phyloP scores from a whole-genome alignment of 345 rosid genomes.

The Camelina hispida region DNA sequence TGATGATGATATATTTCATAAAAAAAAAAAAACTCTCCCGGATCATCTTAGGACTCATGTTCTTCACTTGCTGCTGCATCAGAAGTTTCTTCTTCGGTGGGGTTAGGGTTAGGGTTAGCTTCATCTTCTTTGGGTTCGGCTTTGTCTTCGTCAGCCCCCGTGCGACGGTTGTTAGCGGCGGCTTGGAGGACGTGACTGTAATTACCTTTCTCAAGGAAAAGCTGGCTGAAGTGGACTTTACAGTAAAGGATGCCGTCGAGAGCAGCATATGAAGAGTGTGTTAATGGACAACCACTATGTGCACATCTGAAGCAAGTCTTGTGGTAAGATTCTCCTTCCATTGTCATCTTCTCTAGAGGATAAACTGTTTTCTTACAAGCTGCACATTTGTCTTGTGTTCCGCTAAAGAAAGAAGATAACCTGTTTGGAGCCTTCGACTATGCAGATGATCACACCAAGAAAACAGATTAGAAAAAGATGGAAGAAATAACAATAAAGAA shows the following conservation, averaged over 20 bases:
- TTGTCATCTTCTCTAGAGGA: conserved; percentile 77
- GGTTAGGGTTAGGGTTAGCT: neutral
- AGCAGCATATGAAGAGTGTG: conserved; percentile 93
- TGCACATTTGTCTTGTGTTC: conserved; percentile 94
- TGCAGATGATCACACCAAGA: conserved; percentile 21
- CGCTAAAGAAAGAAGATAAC: conserved; percentile 78
- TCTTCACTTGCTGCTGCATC: conserved; percentile 24
- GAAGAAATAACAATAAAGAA: neutral
- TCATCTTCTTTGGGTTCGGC: conserved; percentile 20
- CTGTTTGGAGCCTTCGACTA: conserved; percentile 74
- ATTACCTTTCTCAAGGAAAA: conserved; percentile 92
- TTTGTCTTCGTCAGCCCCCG: conserved; percentile 41
- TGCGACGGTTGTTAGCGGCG: conserved; percentile 57
- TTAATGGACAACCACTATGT: conserved; percentile 77
- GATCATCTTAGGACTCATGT: conserved; percentile 19
- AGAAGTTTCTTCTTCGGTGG: conserved; percentile 30
- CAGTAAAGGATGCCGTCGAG: conserved; percentile 88
- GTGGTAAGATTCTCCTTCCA: conserved; percentile 95
- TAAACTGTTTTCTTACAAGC: conserved; percentile 87
- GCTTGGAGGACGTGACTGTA: conserved; percentile 67
- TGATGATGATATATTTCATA: conserved; percentile 13
- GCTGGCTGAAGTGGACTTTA: conserved; percentile 88
- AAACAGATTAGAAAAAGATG: neutral
- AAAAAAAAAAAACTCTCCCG: neutral
- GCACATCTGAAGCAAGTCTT: conserved; percentile 94